Base-by-base conservation (phyloP, 768 basidiomycete genomes). In the Termitomyces sp. region DNA sequence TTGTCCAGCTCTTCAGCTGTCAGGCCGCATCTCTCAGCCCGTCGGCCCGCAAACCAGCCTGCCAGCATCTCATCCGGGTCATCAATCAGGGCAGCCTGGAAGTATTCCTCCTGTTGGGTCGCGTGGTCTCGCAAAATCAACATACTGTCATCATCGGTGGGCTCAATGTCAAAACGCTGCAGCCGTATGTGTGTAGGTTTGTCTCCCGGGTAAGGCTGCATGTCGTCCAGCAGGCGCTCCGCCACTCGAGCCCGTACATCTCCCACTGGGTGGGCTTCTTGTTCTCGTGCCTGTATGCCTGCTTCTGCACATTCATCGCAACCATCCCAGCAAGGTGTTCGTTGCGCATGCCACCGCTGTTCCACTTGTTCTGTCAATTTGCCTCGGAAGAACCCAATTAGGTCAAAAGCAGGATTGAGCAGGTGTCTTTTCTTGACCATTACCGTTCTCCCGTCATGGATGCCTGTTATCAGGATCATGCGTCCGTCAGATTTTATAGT, bases 131-230 rank as follows among this genome's bases (percentile, higher is more conserved):
- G 2, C 18, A 49, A 3, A 5, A 32, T 1, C 10, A 30, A n/a
- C 1, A 3, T 49, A 1, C 16, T 26, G 1, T 30, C 14, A 0
- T 20, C 3, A 5, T 30, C 30, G 2, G 3, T 14, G 13, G 3
- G 20, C 5, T 3, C 13, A 0, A 49, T 5, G 9, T n/a, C 0
- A 49, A 49, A 49, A 0, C 5, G 16, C 20, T 32, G 5, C 11
- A 33, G 1, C 7, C 3, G 3, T 33, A 10, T 45, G 30, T 49
- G 32, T 8, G 30, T 49, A 14, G 16, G 47, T 9, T 4, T 16
- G 28, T 54, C 53, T 1, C 43, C 53, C 0, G 53, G 53, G 11
- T 54, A 54, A 3, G 30, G 53, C 28, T 54, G 53, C 16, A 20
- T 2, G 1, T 45, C 53, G n/a, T 54, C 32, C 1, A 54, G 6